Evolutionary conservation across 345 rosid genomes (phyloP).

Genomic region (Gossypium longicalyx): DNA sequence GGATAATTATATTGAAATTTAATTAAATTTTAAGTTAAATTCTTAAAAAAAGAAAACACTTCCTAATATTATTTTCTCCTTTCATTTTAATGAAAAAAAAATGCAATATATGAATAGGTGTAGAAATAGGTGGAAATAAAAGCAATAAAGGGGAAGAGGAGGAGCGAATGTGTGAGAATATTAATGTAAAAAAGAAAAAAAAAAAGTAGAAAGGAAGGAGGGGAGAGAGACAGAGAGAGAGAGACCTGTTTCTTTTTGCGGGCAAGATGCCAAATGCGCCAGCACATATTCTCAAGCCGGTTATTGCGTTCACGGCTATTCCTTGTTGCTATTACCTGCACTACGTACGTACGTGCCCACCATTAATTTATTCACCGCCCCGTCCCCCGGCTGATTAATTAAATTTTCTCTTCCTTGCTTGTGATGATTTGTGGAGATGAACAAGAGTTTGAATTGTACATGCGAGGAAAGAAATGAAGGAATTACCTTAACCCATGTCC

Average conservation of each 20-base stretch:
- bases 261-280: constrained; percentile 97
- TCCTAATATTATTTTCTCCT: too few species aligned
- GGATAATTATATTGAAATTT: too few species aligned
- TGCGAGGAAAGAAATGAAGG: too few species aligned
- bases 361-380: neutral
- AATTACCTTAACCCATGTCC: constrained; percentile 64
- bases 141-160: neutral
- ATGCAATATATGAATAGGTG: neutral
- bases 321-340: constrained; percentile 90
- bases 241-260: constrained; percentile 78
- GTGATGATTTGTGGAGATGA: too few species aligned
- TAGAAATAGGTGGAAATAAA: neutral
- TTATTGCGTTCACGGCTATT: constrained; percentile 82
- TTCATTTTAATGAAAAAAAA: too few species aligned
- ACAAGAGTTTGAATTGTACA: too few species aligned
- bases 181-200: neutral
- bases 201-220: too few species aligned
- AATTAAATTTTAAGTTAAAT: too few species aligned
- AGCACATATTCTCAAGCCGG: constrained; percentile 91
- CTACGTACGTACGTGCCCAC: neutral
- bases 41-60: too few species aligned
- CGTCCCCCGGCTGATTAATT: neutral
- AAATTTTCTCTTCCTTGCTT: too few species aligned
- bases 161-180: neutral
- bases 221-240: too few species aligned